Evolutionary conservation across 495 filamentous ascomycete species (phyloP).

Genomic region (Halenospora varia): DNA sequence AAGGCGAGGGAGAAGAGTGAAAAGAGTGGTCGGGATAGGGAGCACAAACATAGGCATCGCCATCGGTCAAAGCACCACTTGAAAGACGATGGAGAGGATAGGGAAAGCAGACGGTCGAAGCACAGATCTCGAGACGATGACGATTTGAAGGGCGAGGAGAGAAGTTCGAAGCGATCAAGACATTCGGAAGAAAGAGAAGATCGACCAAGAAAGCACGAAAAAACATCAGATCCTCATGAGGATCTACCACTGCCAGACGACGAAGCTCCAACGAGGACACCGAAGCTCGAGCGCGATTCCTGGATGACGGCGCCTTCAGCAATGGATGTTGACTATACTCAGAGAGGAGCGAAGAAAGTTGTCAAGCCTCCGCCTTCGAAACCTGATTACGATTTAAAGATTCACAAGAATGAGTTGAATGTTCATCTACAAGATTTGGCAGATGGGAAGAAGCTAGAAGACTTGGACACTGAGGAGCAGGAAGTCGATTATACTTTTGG

Average conservation of each 20-base stretch:
- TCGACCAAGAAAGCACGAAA: slow-evolving; percentile 27
- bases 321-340: slow-evolving; percentile 80
- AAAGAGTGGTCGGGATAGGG: slow-evolving; percentile 38
- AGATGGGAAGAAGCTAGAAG: slow-evolving; percentile 47
- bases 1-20: slow-evolving; percentile 41
- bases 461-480: slow-evolving; percentile 47
- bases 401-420: slow-evolving; percentile 82
- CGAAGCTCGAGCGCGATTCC: slow-evolving; percentile 58
- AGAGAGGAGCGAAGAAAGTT: slow-evolving; percentile 54
- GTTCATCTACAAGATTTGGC: slow-evolving; percentile 59
- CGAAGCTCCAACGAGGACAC: slow-evolving; percentile 32
- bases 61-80: slow-evolving; percentile 36
- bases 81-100: slow-evolving; percentile 28
- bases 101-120: slow-evolving; percentile 37
- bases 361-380: slow-evolving; percentile 44
- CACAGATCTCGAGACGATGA: slow-evolving; percentile 30
- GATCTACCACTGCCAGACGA: slow-evolving; percentile 43
- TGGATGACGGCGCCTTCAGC: slow-evolving; percentile 93
- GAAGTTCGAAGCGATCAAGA: slow-evolving; percentile 40
- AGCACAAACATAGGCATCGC: slow-evolving; percentile 35
- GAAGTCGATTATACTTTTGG: slow-evolving; percentile 84
- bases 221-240: slow-evolving; percentile 42
- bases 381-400: slow-evolving; percentile 67
- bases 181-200: slow-evolving; percentile 37
- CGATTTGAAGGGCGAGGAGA: slow-evolving; percentile 31